A percentile compares a stretch with the other conserved stretches of the same genome.
Evolutionary conservation across 2,329 filamentous ascomycete genomes (phyloP).

Genomic region (Botrytis byssoidea): DNA sequence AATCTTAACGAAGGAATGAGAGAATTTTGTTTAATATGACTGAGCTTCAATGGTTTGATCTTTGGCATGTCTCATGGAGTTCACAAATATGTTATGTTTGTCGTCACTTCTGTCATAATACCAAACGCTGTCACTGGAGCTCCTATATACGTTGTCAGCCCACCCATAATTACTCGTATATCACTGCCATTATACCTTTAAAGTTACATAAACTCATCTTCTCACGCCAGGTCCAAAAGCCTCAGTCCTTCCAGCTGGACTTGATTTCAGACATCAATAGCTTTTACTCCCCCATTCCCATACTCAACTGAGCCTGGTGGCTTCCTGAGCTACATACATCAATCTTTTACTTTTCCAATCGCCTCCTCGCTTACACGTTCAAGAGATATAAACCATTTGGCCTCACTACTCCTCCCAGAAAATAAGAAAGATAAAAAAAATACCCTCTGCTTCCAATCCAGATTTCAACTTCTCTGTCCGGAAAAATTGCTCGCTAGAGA

Average conservation of each 20-base stretch:
- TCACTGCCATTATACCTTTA: neutral
- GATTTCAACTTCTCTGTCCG: neutral
- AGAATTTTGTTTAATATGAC: neutral
- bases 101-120: neutral
- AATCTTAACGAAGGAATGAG: neutral
- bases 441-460: neutral
- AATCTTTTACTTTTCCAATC: accelerated
- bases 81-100: neutral
- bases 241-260: neutral
- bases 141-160: neutral
- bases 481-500: neutral
- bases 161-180: accelerated
- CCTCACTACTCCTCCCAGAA: neutral
- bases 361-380: no score
- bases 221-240: accelerated
- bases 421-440: neutral
- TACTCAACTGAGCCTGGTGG: no score
- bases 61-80: no score
- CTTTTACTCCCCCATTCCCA: neutral
- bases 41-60: no score
- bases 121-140: accelerated
- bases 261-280: accelerated
- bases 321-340: no score
- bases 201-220: neutral
- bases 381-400: no score